phyloP scores from a whole-genome alignment of 2,329 filamentous ascomycete genomes.

The Phaeosphaeria sp. region DNA sequence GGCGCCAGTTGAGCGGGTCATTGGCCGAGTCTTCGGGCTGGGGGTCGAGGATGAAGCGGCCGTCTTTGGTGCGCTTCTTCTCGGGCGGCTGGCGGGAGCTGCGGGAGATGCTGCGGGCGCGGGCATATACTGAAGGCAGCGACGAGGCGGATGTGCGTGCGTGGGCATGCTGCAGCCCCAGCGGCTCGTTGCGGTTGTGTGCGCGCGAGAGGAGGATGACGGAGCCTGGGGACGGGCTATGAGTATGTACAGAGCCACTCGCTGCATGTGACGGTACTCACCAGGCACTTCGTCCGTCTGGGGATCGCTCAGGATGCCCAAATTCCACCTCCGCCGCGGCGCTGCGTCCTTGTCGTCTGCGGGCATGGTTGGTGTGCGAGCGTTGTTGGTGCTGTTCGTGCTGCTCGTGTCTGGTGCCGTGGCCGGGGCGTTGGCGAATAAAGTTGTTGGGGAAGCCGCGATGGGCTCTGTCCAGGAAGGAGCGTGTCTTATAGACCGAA shows the following conservation, averaged over 20 bases:
- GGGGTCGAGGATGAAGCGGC: constrained; percentile 84
- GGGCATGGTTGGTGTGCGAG: neutral
- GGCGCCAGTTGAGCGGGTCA: constrained; percentile 91
- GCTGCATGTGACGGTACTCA: constrained; percentile 50
- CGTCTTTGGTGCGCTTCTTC: constrained; percentile 81
- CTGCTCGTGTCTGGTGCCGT: neutral
- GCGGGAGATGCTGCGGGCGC: constrained; percentile 20
- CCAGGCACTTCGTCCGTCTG: constrained; percentile 87
- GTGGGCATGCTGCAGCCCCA: constrained; percentile 69
- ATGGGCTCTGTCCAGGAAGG: neutral
- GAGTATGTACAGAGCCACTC: neutral
- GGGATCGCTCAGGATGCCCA: constrained; percentile 85
- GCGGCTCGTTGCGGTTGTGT: constrained; percentile 66
- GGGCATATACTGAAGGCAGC: constrained; percentile 43
- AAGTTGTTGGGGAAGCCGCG: constrained; percentile 10
- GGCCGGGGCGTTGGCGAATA: neutral
- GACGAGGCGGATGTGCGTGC: constrained; percentile 64
- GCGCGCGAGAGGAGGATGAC: constrained; percentile 64
- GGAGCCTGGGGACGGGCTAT: constrained; percentile 54
- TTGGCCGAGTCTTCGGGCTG: constrained; percentile 91
- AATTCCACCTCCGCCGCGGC: constrained; percentile 51
- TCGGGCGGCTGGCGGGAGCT: constrained; percentile 41
- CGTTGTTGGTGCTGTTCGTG: neutral
- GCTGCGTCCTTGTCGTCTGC: constrained; percentile 12
- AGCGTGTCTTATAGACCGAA: neutral